Evolutionary conservation across 805 yeast genomes (phyloP).

Genomic region (Priceomyces medius): DNA sequence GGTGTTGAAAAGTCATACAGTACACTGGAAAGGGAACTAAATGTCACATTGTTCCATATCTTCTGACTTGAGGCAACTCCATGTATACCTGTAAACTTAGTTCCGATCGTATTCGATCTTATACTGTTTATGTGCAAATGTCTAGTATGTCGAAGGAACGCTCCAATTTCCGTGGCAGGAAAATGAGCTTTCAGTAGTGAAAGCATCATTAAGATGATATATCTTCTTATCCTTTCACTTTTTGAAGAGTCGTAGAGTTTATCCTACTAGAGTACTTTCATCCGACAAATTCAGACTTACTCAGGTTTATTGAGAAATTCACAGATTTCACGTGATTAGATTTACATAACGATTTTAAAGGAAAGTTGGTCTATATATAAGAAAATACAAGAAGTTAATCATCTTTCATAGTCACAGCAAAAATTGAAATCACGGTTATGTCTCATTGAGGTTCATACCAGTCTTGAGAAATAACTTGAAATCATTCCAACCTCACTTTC

Average conservation of each 20-base stretch:
- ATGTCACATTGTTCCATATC: not conserved
- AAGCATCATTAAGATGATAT: not conserved
- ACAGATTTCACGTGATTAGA: too few relatives aligned
- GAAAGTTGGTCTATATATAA: too few relatives aligned
- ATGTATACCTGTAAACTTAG: not conserved
- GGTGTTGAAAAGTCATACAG: not conserved
- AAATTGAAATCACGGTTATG: too few relatives aligned
- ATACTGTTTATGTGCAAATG: not conserved
- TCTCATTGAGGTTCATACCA: slow-evolving; percentile 23
- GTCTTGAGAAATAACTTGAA: slow-evolving; percentile 64
- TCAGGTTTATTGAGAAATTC: too few relatives aligned
- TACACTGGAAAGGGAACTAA: not conserved
- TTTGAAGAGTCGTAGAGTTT: too few relatives aligned
- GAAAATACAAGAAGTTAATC: too few relatives aligned
- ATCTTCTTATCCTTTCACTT: not conserved
- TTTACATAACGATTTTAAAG: too few relatives aligned
- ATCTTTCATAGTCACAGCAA: too few relatives aligned
- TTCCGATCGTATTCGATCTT: not conserved
- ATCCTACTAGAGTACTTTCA: too few relatives aligned
- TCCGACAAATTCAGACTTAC: too few relatives aligned
- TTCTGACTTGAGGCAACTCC: not conserved
- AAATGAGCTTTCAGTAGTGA: not conserved
- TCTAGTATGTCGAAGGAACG: not conserved
- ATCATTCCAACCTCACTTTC: slow-evolving; percentile 77
- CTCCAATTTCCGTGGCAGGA: not conserved